Base-by-base conservation (phyloP, 768 basidiomycete genomes). In the Coprinopsis cinerea region DNA sequence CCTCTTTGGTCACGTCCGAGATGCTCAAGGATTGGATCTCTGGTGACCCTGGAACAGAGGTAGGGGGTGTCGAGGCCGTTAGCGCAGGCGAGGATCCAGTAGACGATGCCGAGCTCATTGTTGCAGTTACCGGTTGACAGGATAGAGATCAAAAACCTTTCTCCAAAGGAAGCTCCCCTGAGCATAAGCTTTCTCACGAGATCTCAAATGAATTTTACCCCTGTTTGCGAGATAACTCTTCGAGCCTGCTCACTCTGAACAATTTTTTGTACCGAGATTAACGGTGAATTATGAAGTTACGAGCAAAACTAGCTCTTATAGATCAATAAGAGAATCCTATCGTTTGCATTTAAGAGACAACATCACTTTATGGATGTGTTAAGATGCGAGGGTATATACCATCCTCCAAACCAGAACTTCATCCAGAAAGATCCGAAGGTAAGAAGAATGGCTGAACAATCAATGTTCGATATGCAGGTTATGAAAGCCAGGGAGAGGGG, bases 11-110 rank as follows among this genome's bases (percentile, higher is more conserved):
- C 39, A 58, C 57, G 53, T 78, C 76, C 51, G 66, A 67, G 39
- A 85, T 60, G 23, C 62, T 70, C 25, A 86, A 67, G 3, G 73
- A 69, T 39, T 75, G 67, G 17, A 84, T 63, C 49, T 79, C 70
- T 2, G 85, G 82, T 14, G 85, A 84, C n/a, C 44, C 9, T 22
- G 82, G 77, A 2, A 73, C 59, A 1, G 80, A 79, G 11, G 83
- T 79, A 1, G 71, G 70, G 18, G 78, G 72, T 2, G 81, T 78
- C 4, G 79, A 78, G 7, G 66, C 64, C 15, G 64, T 52, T 44
- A 56, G 53, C 48, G 61, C 56, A 43, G 76, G 72, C 1, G 81
- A 76, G 24, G 72, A 64, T 18, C 67, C 56, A n/a, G 61, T 41
- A 30, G 72, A 68, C 11, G 61, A 57, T 30, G 62, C 61, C 20